These are phyloP conservation scores for Zoysia japonica DNA, from an alignment of 176 grass and related monocot genomes.

Conservation along the genomic window DNA sequence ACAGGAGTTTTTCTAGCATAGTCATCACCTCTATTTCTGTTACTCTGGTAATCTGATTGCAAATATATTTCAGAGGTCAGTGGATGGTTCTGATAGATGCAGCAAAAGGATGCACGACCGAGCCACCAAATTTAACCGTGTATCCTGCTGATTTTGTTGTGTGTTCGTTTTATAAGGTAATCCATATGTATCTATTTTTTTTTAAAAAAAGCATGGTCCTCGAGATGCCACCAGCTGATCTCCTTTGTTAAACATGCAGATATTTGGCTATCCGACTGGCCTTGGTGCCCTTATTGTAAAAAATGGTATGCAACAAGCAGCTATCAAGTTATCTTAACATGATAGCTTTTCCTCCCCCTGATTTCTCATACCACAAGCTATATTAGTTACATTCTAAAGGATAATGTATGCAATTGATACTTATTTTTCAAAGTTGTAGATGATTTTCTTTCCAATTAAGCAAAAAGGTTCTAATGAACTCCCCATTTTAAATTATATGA, in stretches of 20 bases:
- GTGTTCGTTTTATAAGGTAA: constrained; percentile 98
- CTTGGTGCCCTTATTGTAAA: constrained; percentile 88
- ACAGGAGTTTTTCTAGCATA: neutral
- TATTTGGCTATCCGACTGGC: constrained; percentile 99
- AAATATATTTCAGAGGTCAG: constrained; percentile 43
- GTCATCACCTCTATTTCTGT: neutral
- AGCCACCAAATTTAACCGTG: constrained; percentile 69
- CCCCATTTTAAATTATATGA: constrained; percentile 40
- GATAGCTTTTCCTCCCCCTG: neutral
- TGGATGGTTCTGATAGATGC: constrained; percentile 98
- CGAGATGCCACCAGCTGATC: constrained; percentile 37
- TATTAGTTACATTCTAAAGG: constrained; percentile 23
- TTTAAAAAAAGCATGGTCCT: constrained; percentile 16
- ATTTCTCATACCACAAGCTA: constrained; percentile 7
- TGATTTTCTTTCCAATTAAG: constrained; percentile 7
- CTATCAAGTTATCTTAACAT: constrained; percentile 30
- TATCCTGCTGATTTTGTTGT: constrained; percentile 92
- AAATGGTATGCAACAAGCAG: constrained; percentile 58
- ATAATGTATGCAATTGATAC: constrained; percentile 13
- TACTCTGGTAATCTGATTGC: constrained; percentile 15
- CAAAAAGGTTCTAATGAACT: constrained; percentile 28
- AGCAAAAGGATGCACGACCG: constrained; percentile 96
- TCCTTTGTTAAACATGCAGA: constrained; percentile 57
- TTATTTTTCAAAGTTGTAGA: neutral
- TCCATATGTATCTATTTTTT: constrained; percentile 13